Evolutionary conservation across 768 basidiomycete genomes (phyloP).

Genomic region (Lanmaoa rubissima): DNA sequence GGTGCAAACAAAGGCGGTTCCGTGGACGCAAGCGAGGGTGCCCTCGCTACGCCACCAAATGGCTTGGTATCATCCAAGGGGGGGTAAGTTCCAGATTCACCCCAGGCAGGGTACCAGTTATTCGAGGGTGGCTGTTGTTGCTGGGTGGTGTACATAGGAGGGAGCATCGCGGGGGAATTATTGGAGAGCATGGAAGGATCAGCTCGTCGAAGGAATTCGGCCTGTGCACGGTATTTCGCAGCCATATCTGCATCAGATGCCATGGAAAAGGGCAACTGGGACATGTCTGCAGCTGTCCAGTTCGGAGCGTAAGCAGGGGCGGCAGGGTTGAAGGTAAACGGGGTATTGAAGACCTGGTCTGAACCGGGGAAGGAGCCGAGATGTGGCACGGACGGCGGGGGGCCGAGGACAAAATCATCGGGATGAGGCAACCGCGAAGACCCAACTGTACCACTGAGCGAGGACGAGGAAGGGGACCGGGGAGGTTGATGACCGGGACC

Average conservation of each 20-base stretch:
- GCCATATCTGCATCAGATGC: conserved; percentile 39
- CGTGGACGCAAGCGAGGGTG: conserved; percentile 21
- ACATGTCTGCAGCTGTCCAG: conserved; percentile 21
- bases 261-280: conserved; percentile 20
- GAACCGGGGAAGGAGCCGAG: conserved; percentile 23
- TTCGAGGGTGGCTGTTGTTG: conserved; percentile 15
- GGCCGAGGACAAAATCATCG: conserved; percentile 44
- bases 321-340: conserved; percentile 31
- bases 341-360: conserved; percentile 32
- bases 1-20: conserved; percentile 23
- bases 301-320: conserved; percentile 16
- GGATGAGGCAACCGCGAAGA: conserved; percentile 29
- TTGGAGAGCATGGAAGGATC: conserved; percentile 18
- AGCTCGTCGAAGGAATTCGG: conserved; percentile 41
- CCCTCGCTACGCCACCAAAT: conserved; percentile 19
- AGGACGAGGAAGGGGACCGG: conserved; percentile 33
- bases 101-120: conserved; percentile 28
- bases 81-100: conserved; percentile 23
- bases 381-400: conserved; percentile 34
- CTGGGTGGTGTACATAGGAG: conserved; percentile 19
- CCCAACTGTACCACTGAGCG: conserved; percentile 12
- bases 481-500: conserved; percentile 64
- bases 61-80: conserved; percentile 31
- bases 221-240: conserved; percentile 46
- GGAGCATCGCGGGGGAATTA: conserved; percentile 4